Percentiles rank a stretch among this genome's conserved stretches.
phyloP scores from a whole-genome alignment of 257 asterid species.

The Henckelia pumila region DNA sequence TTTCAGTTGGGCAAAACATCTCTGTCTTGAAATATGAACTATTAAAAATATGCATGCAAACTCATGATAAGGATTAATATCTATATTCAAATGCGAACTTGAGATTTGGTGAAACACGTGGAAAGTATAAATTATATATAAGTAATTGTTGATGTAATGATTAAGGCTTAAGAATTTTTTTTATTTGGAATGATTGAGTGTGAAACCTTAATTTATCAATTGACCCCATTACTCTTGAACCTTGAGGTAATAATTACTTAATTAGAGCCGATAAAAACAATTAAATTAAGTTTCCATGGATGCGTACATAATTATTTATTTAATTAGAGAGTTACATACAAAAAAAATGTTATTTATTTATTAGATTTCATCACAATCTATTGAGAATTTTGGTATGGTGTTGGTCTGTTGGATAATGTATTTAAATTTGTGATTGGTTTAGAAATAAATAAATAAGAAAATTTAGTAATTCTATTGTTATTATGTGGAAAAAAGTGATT shows the following conservation, averaged over 20 bases:
- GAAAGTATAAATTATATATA: neutral
- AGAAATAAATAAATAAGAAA: too few species aligned
- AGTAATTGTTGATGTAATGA: neutral
- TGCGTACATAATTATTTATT: neutral
- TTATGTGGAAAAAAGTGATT: too few species aligned
- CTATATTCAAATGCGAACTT: neutral
- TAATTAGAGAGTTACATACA: too few species aligned
- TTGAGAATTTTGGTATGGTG: neutral
- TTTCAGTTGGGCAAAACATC: too few species aligned
- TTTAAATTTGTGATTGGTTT: neutral
- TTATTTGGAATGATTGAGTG: neutral
- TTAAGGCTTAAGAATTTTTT: neutral
- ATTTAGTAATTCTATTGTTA: too few species aligned
- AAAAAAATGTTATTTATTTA: too few species aligned
- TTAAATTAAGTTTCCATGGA: neutral
- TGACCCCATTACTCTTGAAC: neutral
- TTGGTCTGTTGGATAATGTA: neutral
- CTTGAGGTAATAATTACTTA: neutral
- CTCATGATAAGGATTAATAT: too few species aligned
- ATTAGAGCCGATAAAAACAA: too few species aligned
- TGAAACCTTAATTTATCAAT: neutral
- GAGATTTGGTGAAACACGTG: constrained; percentile 1
- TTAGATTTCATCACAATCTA: neutral
- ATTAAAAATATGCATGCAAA: too few species aligned
- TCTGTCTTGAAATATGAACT: too few species aligned